Percentiles rank a stretch among this genome's conserved stretches.
Evolutionary conservation across 2,329 filamentous ascomycete species (phyloP).

Genomic region (Colletotrichum tabaci): DNA sequence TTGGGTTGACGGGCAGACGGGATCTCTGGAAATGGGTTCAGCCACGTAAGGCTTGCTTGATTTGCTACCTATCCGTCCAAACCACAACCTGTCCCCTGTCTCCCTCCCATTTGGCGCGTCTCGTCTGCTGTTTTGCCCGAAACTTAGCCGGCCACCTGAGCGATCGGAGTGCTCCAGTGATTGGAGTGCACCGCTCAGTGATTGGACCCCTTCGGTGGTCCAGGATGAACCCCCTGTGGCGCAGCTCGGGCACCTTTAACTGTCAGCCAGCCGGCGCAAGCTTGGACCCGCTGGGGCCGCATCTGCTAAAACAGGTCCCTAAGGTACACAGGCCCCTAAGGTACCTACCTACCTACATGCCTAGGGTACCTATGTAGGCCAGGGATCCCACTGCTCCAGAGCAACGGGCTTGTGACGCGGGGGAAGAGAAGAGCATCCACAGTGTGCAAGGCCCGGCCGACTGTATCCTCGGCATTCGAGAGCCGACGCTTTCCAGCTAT

Average conservation of each 20-base stretch:
- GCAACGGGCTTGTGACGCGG: constrained; percentile 35
- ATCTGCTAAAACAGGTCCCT: constrained; percentile 15
- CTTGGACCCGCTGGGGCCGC: constrained; percentile 15
- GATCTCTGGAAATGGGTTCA: constrained; percentile 36
- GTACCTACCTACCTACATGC: too few species aligned
- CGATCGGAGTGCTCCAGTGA: not conserved
- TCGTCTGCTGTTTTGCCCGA: constrained; percentile 31
- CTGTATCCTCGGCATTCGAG: constrained; percentile 47
- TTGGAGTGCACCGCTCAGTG: constrained; percentile 19
- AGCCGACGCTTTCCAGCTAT: constrained; percentile 51
- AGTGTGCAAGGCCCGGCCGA: constrained; percentile 29
- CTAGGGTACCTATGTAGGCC: not conserved
- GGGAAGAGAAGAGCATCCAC: constrained; percentile 15
- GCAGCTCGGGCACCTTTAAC: constrained; percentile 4
- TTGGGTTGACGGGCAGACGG: constrained; percentile 25
- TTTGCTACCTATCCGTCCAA: too few species aligned
- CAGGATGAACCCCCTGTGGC: constrained; percentile 22
- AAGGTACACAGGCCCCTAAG: too few species aligned
- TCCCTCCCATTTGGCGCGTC: constrained; percentile 1
- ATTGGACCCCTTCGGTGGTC: constrained; percentile 19
- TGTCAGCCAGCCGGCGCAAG: not conserved
- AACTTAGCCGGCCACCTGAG: constrained; percentile 30
- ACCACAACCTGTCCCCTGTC: constrained; percentile 7
- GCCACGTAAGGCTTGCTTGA: constrained; percentile 44
- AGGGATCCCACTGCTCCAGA: constrained; percentile 1